Conservation (phyloP, 768 basidiomycete species). For the Artomyces pyxidatus region DNA sequence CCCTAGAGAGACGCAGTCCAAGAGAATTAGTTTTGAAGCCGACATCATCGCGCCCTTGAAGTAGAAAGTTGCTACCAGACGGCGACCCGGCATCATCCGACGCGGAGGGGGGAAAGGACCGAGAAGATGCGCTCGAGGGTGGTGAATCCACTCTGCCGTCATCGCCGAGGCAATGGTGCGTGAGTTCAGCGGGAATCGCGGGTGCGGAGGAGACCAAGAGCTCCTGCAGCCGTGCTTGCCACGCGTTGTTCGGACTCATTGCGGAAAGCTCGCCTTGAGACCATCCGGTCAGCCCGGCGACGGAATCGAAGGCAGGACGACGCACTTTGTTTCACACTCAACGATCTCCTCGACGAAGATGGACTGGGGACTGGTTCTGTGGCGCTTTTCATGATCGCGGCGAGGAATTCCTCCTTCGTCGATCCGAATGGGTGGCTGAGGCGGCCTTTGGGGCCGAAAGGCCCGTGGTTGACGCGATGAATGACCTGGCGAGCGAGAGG, state of each 20-base stretch:
- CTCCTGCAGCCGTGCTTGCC: constrained; percentile 15
- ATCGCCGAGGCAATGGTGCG: neutral
- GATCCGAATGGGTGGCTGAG: constrained; percentile 21
- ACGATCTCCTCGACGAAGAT: constrained; percentile 7
- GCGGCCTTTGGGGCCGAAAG: constrained; percentile 26
- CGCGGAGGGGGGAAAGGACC: neutral
- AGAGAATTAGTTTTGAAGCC: neutral
- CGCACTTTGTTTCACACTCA: neutral
- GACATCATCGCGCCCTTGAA: no score
- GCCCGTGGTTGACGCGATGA: constrained; percentile 28
- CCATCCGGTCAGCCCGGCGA: no score
- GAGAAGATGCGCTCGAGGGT: neutral
- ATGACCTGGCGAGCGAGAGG: constrained; percentile 31
- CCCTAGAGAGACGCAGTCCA: neutral
- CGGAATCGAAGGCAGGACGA: neutral
- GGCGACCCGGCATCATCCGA: no score
- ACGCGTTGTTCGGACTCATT: constrained; percentile 14
- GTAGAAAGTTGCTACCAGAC: no score
- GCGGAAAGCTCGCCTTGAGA: constrained; percentile 9
- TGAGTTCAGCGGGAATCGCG: neutral
- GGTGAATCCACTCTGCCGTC: neutral
- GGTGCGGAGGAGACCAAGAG: neutral
- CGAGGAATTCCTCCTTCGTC: constrained; percentile 24
- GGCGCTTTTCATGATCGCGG: constrained; percentile 19
- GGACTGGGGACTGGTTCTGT: constrained; percentile 10